Percentiles rank a stretch among this genome's conserved stretches.
These are phyloP conservation scores for Limonomyces culmigenus DNA, from an alignment of 1,284 basidiomycete species.

Conservation along the genomic window DNA sequence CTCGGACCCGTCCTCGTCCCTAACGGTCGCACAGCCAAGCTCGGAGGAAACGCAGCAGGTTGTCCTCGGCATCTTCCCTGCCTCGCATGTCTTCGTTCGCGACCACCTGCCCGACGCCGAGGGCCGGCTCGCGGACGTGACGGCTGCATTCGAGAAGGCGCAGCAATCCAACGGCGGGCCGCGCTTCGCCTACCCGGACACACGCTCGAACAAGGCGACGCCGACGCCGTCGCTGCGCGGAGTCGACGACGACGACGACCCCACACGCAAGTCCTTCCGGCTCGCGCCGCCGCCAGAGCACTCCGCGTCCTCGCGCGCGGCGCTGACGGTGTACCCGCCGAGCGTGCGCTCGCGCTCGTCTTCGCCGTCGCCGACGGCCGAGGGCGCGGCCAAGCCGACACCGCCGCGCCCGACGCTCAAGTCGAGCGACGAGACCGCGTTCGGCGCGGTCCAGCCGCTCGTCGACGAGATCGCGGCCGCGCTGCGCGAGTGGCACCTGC, in stretches of 20 bases:
- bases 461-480: conserved; percentile 97
- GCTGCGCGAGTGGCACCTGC: conserved; percentile 84
- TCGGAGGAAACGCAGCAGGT: conserved; percentile 71
- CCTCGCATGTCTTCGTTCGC: conserved; percentile 77
- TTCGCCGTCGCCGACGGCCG: conserved; percentile 32
- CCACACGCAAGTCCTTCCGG: conserved; percentile 40
- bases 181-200: not conserved
- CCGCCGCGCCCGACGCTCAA: conserved; percentile 89
- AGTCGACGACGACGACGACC: conserved; percentile 47
- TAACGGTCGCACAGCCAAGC: conserved; percentile 22
- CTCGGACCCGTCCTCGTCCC: conserved; percentile 31
- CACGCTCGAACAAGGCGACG: conserved; percentile 23
- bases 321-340: conserved; percentile 47
- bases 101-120: conserved; percentile 85
- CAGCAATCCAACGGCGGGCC: conserved; percentile 11
- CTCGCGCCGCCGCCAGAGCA: conserved; percentile 59
- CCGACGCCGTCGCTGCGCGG: conserved; percentile 54
- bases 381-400: conserved; percentile 30
- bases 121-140: conserved; percentile 63
- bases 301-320: conserved; percentile 50
- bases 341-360: conserved; percentile 53
- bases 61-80: conserved; percentile 92
- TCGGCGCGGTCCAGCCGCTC: conserved; percentile 72
- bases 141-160: conserved; percentile 25
- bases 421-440: conserved; percentile 79